Evolutionary conservation across 768 basidiomycete genomes (phyloP).

Genomic region (Mycena indigotica): DNA sequence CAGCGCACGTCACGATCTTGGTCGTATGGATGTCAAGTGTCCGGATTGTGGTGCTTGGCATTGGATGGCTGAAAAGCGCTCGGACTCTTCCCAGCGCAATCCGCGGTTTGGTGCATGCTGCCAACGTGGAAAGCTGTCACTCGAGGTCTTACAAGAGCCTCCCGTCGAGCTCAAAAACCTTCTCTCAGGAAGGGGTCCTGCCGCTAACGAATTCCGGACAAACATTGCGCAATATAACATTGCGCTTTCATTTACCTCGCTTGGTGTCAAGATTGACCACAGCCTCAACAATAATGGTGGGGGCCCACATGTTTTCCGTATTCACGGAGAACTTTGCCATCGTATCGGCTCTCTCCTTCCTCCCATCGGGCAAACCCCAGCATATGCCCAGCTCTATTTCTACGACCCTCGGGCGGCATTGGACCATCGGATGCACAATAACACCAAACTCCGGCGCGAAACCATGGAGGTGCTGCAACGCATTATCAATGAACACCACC

Average conservation of each 20-base stretch:
- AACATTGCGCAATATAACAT: constrained; percentile 39
- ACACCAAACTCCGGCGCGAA: constrained; percentile 27
- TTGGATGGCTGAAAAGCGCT: constrained; percentile 34
- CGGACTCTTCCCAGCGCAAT: constrained; percentile 3
- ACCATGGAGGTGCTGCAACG: background rate
- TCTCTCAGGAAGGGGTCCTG: constrained; percentile 10
- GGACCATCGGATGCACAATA: constrained; percentile 2
- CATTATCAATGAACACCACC: too few species aligned
- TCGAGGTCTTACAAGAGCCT: constrained; percentile 29
- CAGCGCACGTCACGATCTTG: too few species aligned
- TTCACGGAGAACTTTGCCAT: constrained; percentile 37
- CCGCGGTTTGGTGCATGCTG: constrained; percentile 42
- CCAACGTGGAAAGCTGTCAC: constrained; percentile 33
- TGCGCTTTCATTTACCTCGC: constrained; percentile 37
- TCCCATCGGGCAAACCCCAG: constrained; percentile 14
- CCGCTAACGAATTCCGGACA: constrained; percentile 28
- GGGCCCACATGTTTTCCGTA: constrained; percentile 30
- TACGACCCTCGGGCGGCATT: constrained; percentile 1
- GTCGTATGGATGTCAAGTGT: constrained; percentile 39
- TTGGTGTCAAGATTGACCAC: constrained; percentile 30
- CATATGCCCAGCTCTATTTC: constrained; percentile 32
- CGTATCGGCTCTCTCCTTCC: constrained; percentile 31
- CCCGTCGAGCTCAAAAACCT: constrained; percentile 25
- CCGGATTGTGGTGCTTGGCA: constrained; percentile 37
- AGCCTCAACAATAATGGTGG: constrained; percentile 17